These are phyloP conservation scores for Quercus bicolor DNA, from an alignment of 306 rosid genomes.

Conservation along the genomic window DNA sequence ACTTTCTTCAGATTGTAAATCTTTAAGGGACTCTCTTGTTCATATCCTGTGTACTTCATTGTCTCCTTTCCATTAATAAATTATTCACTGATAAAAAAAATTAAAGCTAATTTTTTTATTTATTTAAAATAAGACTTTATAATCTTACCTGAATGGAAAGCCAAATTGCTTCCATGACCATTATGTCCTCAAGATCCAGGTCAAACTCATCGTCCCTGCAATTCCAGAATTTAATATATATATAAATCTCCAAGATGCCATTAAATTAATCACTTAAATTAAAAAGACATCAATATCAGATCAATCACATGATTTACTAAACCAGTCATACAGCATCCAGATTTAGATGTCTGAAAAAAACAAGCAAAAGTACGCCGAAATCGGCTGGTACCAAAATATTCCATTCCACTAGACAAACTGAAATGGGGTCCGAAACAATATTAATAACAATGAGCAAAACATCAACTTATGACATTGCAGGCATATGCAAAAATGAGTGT, in stretches of 20 bases:
- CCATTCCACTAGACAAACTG: too few species aligned
- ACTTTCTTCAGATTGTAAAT: background rate
- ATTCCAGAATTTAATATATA: constrained; percentile 15
- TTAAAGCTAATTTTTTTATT: background rate
- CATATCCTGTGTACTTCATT: background rate
- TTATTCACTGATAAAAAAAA: background rate
- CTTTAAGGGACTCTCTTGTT: background rate
- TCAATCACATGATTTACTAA: background rate
- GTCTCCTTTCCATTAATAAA: background rate
- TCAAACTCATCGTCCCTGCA: constrained; percentile 91
- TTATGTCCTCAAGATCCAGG: constrained; percentile 91
- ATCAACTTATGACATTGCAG: background rate
- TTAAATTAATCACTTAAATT: background rate
- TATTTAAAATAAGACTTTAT: background rate
- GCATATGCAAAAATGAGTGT: background rate
- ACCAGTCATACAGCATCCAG: background rate
- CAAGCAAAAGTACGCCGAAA: too few species aligned
- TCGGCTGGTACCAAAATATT: too few species aligned
- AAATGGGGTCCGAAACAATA: too few species aligned
- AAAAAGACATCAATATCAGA: background rate
- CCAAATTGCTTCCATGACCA: constrained; percentile 99
- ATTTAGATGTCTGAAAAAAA: background rate
- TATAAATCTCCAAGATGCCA: background rate
- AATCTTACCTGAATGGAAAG: constrained; percentile 82
- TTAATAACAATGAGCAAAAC: background rate